Evolutionary conservation across 2,329 filamentous ascomycete species (phyloP).

Genomic region (Pestalotiopsis fici): DNA sequence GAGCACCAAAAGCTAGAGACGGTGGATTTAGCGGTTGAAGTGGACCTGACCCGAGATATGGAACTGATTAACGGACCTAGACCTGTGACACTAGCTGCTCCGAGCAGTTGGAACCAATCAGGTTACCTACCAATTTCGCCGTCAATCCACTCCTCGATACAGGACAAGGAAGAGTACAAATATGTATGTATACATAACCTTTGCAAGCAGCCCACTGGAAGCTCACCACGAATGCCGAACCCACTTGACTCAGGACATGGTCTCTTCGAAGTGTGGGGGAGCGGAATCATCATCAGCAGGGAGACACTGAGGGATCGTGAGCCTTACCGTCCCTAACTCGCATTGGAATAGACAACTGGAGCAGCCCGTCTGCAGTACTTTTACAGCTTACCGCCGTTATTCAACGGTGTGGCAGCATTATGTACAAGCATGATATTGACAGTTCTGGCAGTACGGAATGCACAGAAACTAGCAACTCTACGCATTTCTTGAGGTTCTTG

Average conservation of each 20-base stretch:
- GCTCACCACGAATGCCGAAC: not conserved
- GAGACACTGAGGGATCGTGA: no score
- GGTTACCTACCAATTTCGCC: not conserved
- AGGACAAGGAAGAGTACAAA: not conserved
- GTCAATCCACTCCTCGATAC: not conserved
- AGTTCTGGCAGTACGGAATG: no score
- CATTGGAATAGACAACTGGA: no score
- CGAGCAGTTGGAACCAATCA: not conserved
- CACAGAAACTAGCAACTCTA: no score
- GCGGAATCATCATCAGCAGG: no score
- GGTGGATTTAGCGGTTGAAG: no score
- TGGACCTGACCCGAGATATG: no score
- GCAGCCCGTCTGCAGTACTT: not conserved
- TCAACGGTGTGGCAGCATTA: no score
- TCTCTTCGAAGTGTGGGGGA: not conserved
- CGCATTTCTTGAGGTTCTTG: no score
- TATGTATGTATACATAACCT: not conserved
- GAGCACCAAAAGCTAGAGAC: no score
- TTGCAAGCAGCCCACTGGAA: not conserved
- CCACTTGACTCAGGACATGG: not conserved
- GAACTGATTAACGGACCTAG: not conserved
- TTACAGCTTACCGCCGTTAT: not conserved
- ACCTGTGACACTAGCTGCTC: not conserved
- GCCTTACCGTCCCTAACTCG: no score
- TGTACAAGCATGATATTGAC: no score